phyloP scores from a whole-genome alignment of 2,329 filamentous ascomycete species.

The Fusarium nurragi region DNA sequence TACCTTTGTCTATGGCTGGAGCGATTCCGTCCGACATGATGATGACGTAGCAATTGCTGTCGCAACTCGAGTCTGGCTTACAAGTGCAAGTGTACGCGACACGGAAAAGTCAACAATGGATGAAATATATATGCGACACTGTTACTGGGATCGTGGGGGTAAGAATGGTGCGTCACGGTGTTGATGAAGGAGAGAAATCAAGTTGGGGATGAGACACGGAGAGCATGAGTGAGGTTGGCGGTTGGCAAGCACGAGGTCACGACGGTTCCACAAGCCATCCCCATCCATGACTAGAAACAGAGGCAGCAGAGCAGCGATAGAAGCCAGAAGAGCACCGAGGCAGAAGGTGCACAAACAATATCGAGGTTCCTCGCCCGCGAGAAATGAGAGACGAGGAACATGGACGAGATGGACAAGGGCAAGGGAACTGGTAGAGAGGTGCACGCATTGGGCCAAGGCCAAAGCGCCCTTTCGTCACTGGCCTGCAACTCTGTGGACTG shows the following conservation, averaged over 20 bases:
- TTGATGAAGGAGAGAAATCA: slow-evolving; percentile 30
- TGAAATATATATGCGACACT: slow-evolving; percentile 17
- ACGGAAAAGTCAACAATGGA: slow-evolving; percentile 9
- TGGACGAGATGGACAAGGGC: slow-evolving; percentile 24
- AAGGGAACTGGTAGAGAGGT: slow-evolving; percentile 2
- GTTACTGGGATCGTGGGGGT: slow-evolving; percentile 10
- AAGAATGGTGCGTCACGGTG: slow-evolving; percentile 25
- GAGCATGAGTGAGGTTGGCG: slow-evolving; percentile 35
- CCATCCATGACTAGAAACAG: slow-evolving; percentile 12
- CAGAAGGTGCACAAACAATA: slow-evolving; percentile 33
- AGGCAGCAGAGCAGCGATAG: slow-evolving; percentile 8
- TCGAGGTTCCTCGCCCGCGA: slow-evolving; percentile 39
- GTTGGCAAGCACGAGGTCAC: slow-evolving; percentile 46
- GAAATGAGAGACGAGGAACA: slow-evolving; percentile 39
- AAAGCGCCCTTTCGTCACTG: slow-evolving; percentile 35
- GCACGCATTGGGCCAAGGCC: slow-evolving; percentile 40
- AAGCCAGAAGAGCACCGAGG: slow-evolving; percentile 32
- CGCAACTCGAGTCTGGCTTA: slow-evolving; percentile 33
- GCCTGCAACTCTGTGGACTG: slow-evolving; percentile 32
- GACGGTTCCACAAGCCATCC: slow-evolving; percentile 44
- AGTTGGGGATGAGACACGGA: slow-evolving; percentile 35
- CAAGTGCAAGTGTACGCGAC: slow-evolving; percentile 20
- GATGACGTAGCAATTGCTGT: slow-evolving; percentile 47
- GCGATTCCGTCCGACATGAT: slow-evolving; percentile 50
- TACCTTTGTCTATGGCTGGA: slow-evolving; percentile 52